Evolutionary conservation across 768 basidiomycete species (phyloP).

Genomic region (Suillus fuscotomentosus): DNA sequence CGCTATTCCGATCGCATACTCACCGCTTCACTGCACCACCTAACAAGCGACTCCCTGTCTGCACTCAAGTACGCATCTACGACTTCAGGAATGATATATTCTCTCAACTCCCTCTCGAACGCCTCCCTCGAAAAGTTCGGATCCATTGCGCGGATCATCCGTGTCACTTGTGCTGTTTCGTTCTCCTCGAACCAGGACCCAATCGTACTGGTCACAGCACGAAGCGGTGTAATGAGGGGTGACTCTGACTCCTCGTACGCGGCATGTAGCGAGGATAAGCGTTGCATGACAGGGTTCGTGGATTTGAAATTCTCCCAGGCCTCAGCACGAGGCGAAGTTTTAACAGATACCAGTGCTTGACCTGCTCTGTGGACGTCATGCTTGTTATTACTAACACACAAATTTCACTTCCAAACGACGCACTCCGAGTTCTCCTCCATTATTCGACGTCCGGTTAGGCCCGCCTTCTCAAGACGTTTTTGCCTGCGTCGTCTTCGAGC

Average conservation of each 20-base stretch:
- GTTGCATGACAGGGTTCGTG: slow-evolving; percentile 73
- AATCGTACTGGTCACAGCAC: slow-evolving; percentile 80
- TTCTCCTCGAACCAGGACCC: slow-evolving; percentile 96
- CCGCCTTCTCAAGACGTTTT: slow-evolving; percentile 80
- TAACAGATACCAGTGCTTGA: slow-evolving; percentile 78
- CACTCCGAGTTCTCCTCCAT: slow-evolving; percentile 80
- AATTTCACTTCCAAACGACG: slow-evolving; percentile 27
- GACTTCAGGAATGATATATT: slow-evolving; percentile 97
- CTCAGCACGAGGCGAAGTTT: slow-evolving; percentile 75
- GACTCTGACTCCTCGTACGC: slow-evolving; percentile 93
- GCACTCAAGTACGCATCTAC: slow-evolving; percentile 95
- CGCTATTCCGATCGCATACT: slow-evolving; percentile 26
- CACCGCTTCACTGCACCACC: slow-evolving; percentile 96
- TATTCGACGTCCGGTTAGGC: slow-evolving; percentile 50
- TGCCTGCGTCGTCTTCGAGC: slow-evolving; percentile 79
- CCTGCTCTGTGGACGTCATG: slow-evolving; percentile 66
- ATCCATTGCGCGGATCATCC: slow-evolving; percentile 85
- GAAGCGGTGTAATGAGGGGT: slow-evolving; percentile 76
- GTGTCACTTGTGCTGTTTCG: slow-evolving; percentile 93
- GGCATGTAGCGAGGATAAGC: slow-evolving; percentile 55
- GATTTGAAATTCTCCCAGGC: slow-evolving; percentile 79
- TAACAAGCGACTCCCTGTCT: slow-evolving; percentile 79
- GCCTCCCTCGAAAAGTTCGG: slow-evolving; percentile 82
- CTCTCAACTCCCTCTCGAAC: slow-evolving; percentile 87
- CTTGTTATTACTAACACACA: slow-evolving; percentile 3